Conservation (phyloP, 441 rosid genomes). For the Codiaeum variegatum region DNA sequence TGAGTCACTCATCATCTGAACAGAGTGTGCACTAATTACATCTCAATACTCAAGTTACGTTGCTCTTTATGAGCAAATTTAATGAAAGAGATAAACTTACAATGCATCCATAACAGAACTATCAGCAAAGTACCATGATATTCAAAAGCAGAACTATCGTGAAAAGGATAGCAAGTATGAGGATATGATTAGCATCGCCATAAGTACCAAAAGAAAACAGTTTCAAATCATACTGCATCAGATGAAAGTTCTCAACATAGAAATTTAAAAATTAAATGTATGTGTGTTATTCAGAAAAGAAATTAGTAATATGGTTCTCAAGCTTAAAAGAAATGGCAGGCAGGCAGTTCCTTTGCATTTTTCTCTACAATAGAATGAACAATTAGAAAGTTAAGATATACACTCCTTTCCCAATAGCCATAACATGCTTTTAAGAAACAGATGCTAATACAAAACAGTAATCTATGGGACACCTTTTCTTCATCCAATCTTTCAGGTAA, state of each 20-base stretch:
- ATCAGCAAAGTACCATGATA: neutral
- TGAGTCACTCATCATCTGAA: constrained; percentile 98
- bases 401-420: neutral
- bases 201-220: constrained; percentile 7
- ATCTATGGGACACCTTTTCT: neutral
- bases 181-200: constrained; percentile 3
- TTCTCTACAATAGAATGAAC: neutral
- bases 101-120: constrained; percentile 5
- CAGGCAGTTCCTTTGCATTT: neutral
- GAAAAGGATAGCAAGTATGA: neutral
- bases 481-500: neutral
- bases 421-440: constrained; percentile 1
- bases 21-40: constrained; percentile 17
- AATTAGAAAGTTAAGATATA: neutral
- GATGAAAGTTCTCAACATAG: neutral
- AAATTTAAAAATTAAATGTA: neutral
- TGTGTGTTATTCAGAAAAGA: neutral
- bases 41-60: neutral
- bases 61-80: neutral
- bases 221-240: neutral
- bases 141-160: neutral
- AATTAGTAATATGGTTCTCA: neutral
- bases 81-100: constrained; percentile 6
- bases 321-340: constrained; percentile 5
- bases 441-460: neutral